These are phyloP conservation scores for Phytophthora podocarpi DNA, from an alignment of 352 stramenopile genomes.

Conservation along the genomic window DNA sequence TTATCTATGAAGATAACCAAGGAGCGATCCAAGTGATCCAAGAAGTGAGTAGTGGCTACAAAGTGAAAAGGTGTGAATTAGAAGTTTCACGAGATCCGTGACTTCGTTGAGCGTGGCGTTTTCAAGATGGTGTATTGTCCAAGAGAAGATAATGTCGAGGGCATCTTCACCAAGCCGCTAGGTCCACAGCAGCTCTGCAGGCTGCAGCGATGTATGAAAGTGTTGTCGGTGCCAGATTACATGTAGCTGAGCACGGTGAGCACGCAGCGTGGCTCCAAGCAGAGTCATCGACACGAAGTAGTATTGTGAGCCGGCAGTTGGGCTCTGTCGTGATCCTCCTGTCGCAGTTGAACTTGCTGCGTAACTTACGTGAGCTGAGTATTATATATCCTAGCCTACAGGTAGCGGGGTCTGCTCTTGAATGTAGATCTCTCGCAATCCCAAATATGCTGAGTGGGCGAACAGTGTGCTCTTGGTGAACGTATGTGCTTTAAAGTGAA, in stretches of 20 bases:
- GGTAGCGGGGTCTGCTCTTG: too few species aligned
- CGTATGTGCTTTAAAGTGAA: too few species aligned
- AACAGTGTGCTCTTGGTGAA: too few species aligned
- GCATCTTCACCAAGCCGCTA: conserved; percentile 9
- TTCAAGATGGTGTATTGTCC: conserved; percentile 10
- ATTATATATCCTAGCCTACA: too few species aligned
- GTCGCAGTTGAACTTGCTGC: background rate
- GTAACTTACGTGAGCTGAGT: too few species aligned
- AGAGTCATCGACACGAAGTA: too few species aligned
- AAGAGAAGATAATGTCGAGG: background rate
- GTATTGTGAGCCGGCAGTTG: background rate
- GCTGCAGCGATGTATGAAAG: background rate
- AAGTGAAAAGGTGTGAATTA: conserved; percentile 1
- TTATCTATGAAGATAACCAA: conserved; percentile 1
- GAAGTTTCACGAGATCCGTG: conserved; percentile 15
- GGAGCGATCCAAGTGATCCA: conserved; percentile 7
- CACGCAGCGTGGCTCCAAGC: too few species aligned
- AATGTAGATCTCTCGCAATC: too few species aligned
- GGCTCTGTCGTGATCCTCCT: background rate
- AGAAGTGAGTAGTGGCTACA: conserved; percentile 3
- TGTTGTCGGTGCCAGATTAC: background rate
- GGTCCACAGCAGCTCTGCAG: conserved; percentile 5
- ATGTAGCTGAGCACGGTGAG: too few species aligned
- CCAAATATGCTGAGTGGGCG: too few species aligned
- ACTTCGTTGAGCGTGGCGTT: conserved; percentile 1